Conservation (phyloP, 106 monocot species). For the Platanthera zijinensis region DNA sequence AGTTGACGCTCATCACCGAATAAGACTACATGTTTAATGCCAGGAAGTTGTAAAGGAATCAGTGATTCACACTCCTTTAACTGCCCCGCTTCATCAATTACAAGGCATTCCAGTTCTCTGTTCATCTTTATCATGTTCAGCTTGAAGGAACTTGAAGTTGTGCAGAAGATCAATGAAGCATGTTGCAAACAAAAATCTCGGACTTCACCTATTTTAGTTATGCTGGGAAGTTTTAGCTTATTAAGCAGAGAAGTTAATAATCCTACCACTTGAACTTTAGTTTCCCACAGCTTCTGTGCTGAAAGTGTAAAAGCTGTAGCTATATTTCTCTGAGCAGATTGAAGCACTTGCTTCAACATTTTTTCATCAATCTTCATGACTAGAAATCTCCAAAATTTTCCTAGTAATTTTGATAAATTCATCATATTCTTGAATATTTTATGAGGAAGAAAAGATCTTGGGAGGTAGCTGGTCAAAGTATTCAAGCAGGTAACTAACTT, state of each 20-base stretch:
- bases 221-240: slow-evolving; percentile 19
- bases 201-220: neutral
- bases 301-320: too few species aligned
- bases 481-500: slow-evolving; percentile 9
- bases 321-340: neutral
- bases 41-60: slow-evolving; percentile 41
- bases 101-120: slow-evolving; percentile 9
- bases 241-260: slow-evolving; percentile 11
- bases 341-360: neutral
- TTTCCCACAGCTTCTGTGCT: slow-evolving; percentile 2
- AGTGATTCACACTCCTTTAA: slow-evolving; percentile 61
- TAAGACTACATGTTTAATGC: slow-evolving; percentile 35
- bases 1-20: slow-evolving; percentile 67
- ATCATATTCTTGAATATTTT: slow-evolving; percentile 16
- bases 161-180: slow-evolving; percentile 38
- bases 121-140: slow-evolving; percentile 14
- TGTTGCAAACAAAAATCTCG: slow-evolving; percentile 30
- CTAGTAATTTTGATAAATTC: slow-evolving; percentile 13
- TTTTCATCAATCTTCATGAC: neutral
- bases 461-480: slow-evolving; percentile 25
- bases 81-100: slow-evolving; percentile 33
- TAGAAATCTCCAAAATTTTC: neutral
- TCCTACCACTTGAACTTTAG: slow-evolving; percentile 10
- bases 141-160: slow-evolving; percentile 39
- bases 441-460: slow-evolving; percentile 11